Conservation (phyloP, 1,139 yeast species). For the Taiozyma sp. region DNA sequence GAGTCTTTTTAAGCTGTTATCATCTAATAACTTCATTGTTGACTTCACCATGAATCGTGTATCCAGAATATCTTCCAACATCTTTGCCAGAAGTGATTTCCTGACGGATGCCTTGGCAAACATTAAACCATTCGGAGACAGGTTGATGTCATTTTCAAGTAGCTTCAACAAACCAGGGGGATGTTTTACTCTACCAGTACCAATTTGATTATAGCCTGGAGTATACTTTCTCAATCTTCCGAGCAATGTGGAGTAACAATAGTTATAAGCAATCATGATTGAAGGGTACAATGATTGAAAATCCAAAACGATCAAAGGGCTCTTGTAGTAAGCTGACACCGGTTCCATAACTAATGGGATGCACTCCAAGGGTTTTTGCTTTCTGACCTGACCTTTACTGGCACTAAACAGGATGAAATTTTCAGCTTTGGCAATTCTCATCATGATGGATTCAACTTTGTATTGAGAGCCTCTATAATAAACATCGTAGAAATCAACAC, state of each 20-base stretch:
- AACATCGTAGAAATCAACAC: slow-evolving; percentile 86
- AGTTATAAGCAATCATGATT: slow-evolving; percentile 84
- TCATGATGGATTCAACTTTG: slow-evolving; percentile 81
- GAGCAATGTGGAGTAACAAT: slow-evolving; percentile 83
- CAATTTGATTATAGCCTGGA: slow-evolving; percentile 45
- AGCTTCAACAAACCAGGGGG: slow-evolving; percentile 54
- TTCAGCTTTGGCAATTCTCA: slow-evolving; percentile 72
- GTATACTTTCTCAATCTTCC: slow-evolving; percentile 61
- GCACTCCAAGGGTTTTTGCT: slow-evolving; percentile 82
- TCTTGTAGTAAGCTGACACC: slow-evolving; percentile 73
- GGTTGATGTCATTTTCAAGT: slow-evolving; percentile 47
- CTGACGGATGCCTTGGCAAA: slow-evolving; percentile 66
- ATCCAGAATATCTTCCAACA: slow-evolving; percentile 79
- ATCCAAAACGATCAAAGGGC: slow-evolving; percentile 86
- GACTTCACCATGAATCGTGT: slow-evolving; percentile 75
- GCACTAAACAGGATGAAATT: slow-evolving; percentile 75
- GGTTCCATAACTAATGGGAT: slow-evolving; percentile 95
- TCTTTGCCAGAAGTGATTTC: slow-evolving; percentile 71
- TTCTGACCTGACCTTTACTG: slow-evolving; percentile 72
- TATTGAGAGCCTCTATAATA: slow-evolving; percentile 89
- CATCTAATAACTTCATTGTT: slow-evolving; percentile 54
- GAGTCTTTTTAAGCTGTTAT: slow-evolving; percentile 40
- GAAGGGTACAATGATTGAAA: slow-evolving; percentile 95
- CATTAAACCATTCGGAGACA: slow-evolving; percentile 86
- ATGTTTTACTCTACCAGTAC: slow-evolving; percentile 44